These are phyloP conservation scores for Lophiostoma macrostomum DNA, from an alignment of 495 filamentous ascomycete species.

Conservation along the genomic window DNA sequence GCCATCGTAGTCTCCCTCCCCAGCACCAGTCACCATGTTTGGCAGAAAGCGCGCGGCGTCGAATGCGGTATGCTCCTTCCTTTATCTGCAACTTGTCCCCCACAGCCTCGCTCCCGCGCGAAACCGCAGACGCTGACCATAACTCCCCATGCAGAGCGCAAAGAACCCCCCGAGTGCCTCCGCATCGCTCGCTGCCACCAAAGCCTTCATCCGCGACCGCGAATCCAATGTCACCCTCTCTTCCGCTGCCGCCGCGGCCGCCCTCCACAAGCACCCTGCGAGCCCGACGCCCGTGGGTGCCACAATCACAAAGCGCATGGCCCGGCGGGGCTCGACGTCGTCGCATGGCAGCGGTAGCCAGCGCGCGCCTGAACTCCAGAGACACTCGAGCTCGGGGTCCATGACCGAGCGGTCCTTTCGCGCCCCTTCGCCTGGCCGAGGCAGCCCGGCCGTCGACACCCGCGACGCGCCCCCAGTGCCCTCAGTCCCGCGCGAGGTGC, in stretches of 20 bases:
- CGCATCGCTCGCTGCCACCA: slow-evolving; percentile 70
- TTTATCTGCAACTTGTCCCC: neutral
- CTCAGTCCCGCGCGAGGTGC: slow-evolving; percentile 57
- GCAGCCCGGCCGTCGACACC: slow-evolving; percentile 16
- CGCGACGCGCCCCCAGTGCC: slow-evolving; percentile 71
- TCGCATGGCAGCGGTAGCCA: slow-evolving; percentile 56
- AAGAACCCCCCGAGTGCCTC: slow-evolving; percentile 64
- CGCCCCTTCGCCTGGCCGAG: slow-evolving; percentile 58
- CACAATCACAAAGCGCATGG: slow-evolving; percentile 81
- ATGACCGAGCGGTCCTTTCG: slow-evolving; percentile 87
- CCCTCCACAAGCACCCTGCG: slow-evolving; percentile 69
- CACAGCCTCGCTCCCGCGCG: neutral
- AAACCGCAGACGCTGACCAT: slow-evolving; percentile 9
- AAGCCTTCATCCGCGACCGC: slow-evolving; percentile 71
- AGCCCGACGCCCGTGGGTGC: slow-evolving; percentile 74
- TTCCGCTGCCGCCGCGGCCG: slow-evolving; percentile 78
- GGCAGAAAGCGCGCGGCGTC: slow-evolving; percentile 32
- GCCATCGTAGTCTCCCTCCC: slow-evolving; percentile 1
- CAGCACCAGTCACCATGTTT: slow-evolving; percentile 31
- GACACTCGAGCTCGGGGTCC: slow-evolving; percentile 68
- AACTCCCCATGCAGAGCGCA: slow-evolving; percentile 48
- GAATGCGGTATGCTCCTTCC: slow-evolving; percentile 32
- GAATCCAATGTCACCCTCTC: slow-evolving; percentile 66
- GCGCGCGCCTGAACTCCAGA: slow-evolving; percentile 51
- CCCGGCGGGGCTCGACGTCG: slow-evolving; percentile 65